Evolutionary conservation across 2,329 filamentous ascomycete genomes (phyloP).

Genomic region (Nectriaceae sp.): DNA sequence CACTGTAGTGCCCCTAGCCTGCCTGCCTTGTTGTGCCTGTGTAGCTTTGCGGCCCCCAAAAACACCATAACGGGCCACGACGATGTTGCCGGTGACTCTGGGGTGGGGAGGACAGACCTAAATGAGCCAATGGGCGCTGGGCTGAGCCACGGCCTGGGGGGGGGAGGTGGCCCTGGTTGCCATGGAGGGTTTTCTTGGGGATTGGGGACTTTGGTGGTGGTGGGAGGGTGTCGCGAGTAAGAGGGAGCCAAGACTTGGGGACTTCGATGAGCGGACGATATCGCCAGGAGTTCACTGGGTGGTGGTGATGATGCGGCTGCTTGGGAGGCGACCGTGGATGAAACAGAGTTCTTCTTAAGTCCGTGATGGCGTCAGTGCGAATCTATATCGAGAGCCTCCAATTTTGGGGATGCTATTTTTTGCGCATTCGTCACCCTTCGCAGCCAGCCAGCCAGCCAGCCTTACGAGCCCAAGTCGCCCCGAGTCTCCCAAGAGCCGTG

Average conservation of each 20-base stretch:
- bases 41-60: no score
- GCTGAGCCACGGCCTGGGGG: background rate
- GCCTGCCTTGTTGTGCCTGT: no score
- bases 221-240: constrained; percentile 5
- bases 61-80: no score
- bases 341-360: background rate
- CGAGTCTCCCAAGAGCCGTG: background rate
- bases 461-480: background rate
- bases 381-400: background rate
- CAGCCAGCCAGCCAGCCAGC: no score
- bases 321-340: background rate
- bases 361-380: background rate
- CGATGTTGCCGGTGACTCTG: constrained; percentile 3
- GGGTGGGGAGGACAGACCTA: background rate
- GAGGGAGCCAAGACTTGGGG: constrained; percentile 4
- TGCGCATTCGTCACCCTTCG: background rate
- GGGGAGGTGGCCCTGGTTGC: no score
- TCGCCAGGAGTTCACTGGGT: background rate
- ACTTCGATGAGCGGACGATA: background rate
- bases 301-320: background rate
- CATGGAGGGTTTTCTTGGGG: background rate
- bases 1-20: constrained; percentile 4
- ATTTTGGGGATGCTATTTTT: background rate
- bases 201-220: background rate
- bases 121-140: background rate